Evolutionary conservation across 2,329 filamentous ascomycete species (phyloP).

Genomic region (Colletotrichum lindemuthianum): DNA sequence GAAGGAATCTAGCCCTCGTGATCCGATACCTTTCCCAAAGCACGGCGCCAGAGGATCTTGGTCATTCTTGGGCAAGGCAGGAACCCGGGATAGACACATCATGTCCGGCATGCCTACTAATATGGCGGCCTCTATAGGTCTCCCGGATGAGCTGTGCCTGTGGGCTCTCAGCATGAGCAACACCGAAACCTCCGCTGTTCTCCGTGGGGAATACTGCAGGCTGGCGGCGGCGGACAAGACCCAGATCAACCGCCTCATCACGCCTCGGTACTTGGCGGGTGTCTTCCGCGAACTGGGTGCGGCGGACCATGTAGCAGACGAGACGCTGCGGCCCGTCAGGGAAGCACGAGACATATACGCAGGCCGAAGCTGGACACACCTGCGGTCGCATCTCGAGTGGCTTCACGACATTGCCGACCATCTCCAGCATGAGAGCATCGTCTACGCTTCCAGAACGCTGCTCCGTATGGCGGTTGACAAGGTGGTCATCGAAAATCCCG

Average conservation of each 20-base stretch:
- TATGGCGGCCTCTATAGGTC: conserved; percentile 45
- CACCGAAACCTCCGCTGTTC: conserved; percentile 61
- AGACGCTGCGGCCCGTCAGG: conserved; percentile 39
- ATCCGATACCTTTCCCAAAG: conserved; percentile 49
- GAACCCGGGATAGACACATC: conserved; percentile 66
- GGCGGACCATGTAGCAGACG: conserved; percentile 53
- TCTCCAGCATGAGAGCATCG: conserved; percentile 47
- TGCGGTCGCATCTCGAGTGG: conserved; percentile 56
- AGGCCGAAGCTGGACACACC: conserved; percentile 56
- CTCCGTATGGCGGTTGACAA: conserved; percentile 66
- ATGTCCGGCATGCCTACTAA: conserved; percentile 70
- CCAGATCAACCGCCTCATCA: conserved; percentile 57
- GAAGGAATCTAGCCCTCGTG: conserved; percentile 43
- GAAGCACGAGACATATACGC: conserved; percentile 44
- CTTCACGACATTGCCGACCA: conserved; percentile 49
- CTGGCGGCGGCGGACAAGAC: conserved; percentile 58
- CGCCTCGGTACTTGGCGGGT: conserved; percentile 55
- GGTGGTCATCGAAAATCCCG: conserved; percentile 48
- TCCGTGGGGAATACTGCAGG: conserved; percentile 70
- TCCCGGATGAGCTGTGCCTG: conserved; percentile 72
- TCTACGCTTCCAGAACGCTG: conserved; percentile 57
- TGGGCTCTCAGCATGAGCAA: conserved; percentile 74
- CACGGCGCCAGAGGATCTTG: conserved; percentile 53
- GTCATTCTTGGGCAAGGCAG: conserved; percentile 59
- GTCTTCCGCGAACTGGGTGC: conserved; percentile 71